A percentile compares a stretch with the other conserved stretches of the same genome.
Conservation (phyloP, 2,329 filamentous ascomycete species). For the Sporothrix inflata region DNA sequence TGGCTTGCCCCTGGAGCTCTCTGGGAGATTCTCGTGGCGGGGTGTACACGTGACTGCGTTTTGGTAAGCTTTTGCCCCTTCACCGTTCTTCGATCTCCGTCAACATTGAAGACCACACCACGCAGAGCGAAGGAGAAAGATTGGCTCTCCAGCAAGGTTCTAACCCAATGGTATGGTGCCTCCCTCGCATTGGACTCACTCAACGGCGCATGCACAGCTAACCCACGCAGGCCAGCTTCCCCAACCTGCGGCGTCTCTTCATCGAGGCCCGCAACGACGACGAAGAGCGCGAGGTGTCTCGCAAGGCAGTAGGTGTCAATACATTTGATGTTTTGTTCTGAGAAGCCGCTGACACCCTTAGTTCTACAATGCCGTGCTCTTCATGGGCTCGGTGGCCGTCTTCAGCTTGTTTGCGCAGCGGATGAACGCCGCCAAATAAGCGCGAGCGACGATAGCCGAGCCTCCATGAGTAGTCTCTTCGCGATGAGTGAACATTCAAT, state of each 20-base stretch:
- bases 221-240: slow-evolving; percentile 70
- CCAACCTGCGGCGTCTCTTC: slow-evolving; percentile 93
- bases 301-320: slow-evolving; percentile 67
- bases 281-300: slow-evolving; percentile 91
- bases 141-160: background rate
- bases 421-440: slow-evolving; percentile 60
- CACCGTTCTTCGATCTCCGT: slow-evolving; percentile 13
- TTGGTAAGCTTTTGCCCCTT: slow-evolving; percentile 10
- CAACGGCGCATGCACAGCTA: background rate
- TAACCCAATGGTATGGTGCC: slow-evolving; percentile 21
- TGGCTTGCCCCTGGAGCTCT: background rate
- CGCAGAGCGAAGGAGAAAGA: background rate
- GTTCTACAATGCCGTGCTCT: slow-evolving; percentile 98
- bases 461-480: background rate
- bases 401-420: slow-evolving; percentile 93
- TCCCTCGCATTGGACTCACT: background rate
- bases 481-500: background rate
- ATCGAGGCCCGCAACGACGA: slow-evolving; percentile 91
- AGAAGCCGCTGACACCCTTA: slow-evolving; percentile 44
- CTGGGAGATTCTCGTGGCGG: background rate
- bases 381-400: slow-evolving; percentile 93
- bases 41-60: slow-evolving; percentile 24
- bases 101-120: background rate
- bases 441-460: background rate
- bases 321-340: slow-evolving; percentile 44